Base-by-base conservation (phyloP, 495 filamentous ascomycete species). In the Symbiotaphrina buchneri region DNA sequence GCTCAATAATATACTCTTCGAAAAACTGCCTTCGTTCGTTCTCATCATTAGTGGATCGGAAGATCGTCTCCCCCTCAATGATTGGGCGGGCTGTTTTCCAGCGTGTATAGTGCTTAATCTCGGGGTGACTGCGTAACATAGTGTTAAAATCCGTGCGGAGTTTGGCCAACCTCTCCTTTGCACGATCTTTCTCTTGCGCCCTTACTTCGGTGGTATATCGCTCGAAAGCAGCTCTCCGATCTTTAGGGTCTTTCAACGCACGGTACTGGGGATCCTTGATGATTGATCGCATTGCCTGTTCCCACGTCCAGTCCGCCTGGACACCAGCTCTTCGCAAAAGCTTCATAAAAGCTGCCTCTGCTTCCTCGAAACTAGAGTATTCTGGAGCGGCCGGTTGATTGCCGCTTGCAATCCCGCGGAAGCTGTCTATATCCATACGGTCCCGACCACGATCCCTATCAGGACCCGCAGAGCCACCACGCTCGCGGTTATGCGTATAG, bases 21-120 rank as follows among this genome's bases (percentile, higher is more conserved):
- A 95, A 97, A 27, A 97, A 63, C 49, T 82, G 78, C 26, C 77
- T 77, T 34, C 87, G 72, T 52, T 95, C 87, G 39, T 63, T 65
- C 40, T 97, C 87, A 45, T 87, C 65, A 42, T 74, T 74, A 21
- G 84, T 81, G 20, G 83, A 81, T 36, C 81, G 71, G 57, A 94
- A 97, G 34, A 85, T 90, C 16, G 80, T 83, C 58, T 97, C 87
- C 30, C 75, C 77, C 51, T 94, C 79, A 44, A 97, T 87, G 30
- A 92, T 92, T 11, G 82, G 83, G 25, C 79, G 73, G 34, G 84
- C 84, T 19, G 78, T 94, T 62, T 80, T 94, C 90, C 90, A 97
- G 33, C 84, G 76, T 36, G 84, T 94, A 53, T 92, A 95, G 41
- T 92, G 71, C 53, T 85, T 90, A 48, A 99, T 95, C 56, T 95